Percentiles rank a stretch among this genome's conserved stretches.
Evolutionary conservation across 352 stramenopile genomes (phyloP).

Genomic region (Peronospora destructor): DNA sequence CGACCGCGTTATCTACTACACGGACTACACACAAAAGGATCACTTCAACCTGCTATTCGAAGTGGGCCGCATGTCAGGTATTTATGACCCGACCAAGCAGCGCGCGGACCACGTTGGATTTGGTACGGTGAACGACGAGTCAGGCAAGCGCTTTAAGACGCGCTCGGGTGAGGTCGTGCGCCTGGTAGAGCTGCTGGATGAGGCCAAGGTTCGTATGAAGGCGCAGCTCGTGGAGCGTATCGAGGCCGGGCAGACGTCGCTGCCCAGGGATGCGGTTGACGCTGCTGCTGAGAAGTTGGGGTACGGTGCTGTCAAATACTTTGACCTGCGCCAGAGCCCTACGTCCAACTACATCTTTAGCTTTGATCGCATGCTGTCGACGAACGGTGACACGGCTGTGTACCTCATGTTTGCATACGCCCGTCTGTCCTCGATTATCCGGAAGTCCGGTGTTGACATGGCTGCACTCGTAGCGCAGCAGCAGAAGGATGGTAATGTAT

Average conservation of each 20-base stretch:
- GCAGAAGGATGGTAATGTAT: constrained; percentile 35
- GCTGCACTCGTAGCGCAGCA: constrained; percentile 48
- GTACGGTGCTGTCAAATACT: constrained; percentile 99
- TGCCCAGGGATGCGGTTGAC: constrained; percentile 89
- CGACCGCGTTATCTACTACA: constrained; percentile 81
- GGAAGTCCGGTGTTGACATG: constrained; percentile 89
- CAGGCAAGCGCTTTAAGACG: constrained; percentile 95
- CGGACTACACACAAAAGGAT: constrained; percentile 84
- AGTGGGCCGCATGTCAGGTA: constrained; percentile 65
- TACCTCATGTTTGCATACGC: constrained; percentile 99
- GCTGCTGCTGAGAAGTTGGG: constrained; percentile 92
- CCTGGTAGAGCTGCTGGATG: constrained; percentile 98
- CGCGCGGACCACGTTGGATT: constrained; percentile 81
- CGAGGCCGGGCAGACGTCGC: constrained; percentile 81
- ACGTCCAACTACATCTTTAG: constrained; percentile 98
- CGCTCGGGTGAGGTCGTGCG: constrained; percentile 96
- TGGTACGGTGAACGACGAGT: constrained; percentile 83
- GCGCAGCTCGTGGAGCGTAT: constrained; percentile 89
- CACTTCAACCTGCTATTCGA: constrained; percentile 85
- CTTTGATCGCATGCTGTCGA: constrained; percentile 99
- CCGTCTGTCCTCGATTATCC: constrained; percentile 95
- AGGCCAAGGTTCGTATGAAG: constrained; percentile 94
- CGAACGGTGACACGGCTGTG: constrained; percentile 98
- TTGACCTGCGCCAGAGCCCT: constrained; percentile 96
- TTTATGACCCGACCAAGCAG: constrained; percentile 78